phyloP scores from a whole-genome alignment of 768 basidiomycete species.

The Tulasnella sp. region DNA sequence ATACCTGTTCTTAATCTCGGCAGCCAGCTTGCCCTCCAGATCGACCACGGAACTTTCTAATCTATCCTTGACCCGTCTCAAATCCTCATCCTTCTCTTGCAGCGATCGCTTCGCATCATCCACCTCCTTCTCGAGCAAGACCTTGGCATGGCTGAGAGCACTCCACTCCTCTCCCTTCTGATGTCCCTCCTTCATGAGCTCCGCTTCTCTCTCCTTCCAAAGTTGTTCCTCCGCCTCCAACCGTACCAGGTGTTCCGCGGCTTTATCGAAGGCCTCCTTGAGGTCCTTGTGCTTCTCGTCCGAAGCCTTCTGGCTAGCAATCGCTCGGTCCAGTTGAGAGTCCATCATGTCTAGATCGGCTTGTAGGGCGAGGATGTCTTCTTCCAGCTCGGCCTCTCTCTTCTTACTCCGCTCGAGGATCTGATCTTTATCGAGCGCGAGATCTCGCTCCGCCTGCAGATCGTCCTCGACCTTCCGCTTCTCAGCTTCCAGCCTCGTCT shows the following conservation, averaged over 20 bases:
- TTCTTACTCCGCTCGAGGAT: constrained; percentile 75
- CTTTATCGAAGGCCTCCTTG: constrained; percentile 65
- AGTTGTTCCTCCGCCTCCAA: constrained; percentile 67
- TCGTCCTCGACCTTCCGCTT: constrained; percentile 74
- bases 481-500: constrained; percentile 73
- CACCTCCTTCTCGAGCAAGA: constrained; percentile 50
- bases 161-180: constrained; percentile 51
- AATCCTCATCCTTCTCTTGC: constrained; percentile 69
- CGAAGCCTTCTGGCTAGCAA: constrained; percentile 65
- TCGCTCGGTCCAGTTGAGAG: constrained; percentile 71
- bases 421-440: constrained; percentile 73
- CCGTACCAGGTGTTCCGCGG: constrained; percentile 74
- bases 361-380: constrained; percentile 71
- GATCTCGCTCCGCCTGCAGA: constrained; percentile 68
- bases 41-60: constrained; percentile 55
- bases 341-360: constrained; percentile 75
- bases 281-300: constrained; percentile 69
- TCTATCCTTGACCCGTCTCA: constrained; percentile 61
- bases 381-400: constrained; percentile 75
- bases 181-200: constrained; percentile 47
- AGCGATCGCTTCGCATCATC: constrained; percentile 63
- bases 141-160: constrained; percentile 44
- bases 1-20: constrained; percentile 56
- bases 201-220: constrained; percentile 54
- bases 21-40: constrained; percentile 57